Base-by-base conservation (phyloP, 331 rosid species). In the Rhamnella rubrinervis region DNA sequence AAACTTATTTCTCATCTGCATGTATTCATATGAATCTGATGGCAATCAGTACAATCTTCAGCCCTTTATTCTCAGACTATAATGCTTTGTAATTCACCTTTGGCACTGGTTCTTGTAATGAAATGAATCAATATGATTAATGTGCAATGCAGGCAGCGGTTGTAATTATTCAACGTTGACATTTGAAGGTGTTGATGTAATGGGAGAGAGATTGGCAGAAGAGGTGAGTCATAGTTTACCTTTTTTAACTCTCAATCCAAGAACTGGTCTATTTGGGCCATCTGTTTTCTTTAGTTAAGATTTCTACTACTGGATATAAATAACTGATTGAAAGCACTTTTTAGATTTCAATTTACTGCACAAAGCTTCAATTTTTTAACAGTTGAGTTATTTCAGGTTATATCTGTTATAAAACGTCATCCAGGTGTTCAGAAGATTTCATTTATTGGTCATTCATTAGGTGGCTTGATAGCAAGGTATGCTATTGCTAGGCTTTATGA, bases 391-490 rank as follows among this genome's bases (percentile, higher is more conserved):
- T 66, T 52, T 51, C 87, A 93, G 98, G 92, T 91, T 74, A 59
- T 75, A 73, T 83, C 89, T 52, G 92, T 91, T 9, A 77, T 88
- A 70, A 78, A 84, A 72, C 83, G 89, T 44, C 87, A 88, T 73
- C 86, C 87, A 14, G 63, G 82, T 70, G 87, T 87, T 57, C 73
- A 77, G 82, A 91, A 89, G 86, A 91, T 93, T 70, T 93, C 98
- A 67, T 91, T 91, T 59, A 62, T 93, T 44, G 89, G 87, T 38
- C 98, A 93, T 66, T 93, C 98, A 25, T 81, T 91, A 71, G 98
- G 98, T 2, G 98, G 98, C 70, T 67, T 93, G 79, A 21, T 93
- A 31, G 85, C 96, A 64, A 89, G 98, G 79, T 93, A 88, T 81
- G 91, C 96, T 72, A 85, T 91, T 67, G 96, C 86, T 76, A 81